These are phyloP conservation scores for Penicillium alfredii DNA, from an alignment of 495 filamentous ascomycete species.

Conservation along the genomic window DNA sequence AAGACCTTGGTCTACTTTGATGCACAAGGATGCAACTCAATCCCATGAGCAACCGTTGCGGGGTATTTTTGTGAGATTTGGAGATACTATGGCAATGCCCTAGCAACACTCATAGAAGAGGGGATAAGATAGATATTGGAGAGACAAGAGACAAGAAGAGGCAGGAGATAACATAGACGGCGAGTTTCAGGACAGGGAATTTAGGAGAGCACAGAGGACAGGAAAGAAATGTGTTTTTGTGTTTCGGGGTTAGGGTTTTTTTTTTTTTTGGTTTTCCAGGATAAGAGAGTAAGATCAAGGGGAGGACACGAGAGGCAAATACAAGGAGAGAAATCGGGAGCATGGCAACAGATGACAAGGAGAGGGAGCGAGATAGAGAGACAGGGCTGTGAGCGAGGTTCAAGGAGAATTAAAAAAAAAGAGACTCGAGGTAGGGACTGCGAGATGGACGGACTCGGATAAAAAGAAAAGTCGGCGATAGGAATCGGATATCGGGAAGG, in stretches of 20 bases:
- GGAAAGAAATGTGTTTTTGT: constrained; percentile 13
- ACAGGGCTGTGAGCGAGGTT: constrained; percentile 4
- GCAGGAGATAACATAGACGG: constrained; percentile 10
- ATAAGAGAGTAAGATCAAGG: neutral
- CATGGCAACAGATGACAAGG: constrained; percentile 8
- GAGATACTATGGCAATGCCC: too few relatives aligned
- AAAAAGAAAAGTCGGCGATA: too few relatives aligned
- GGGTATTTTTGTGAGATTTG: too few relatives aligned
- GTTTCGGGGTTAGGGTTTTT: constrained; percentile 5
- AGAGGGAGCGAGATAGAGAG: constrained; percentile 13
- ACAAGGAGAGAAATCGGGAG: too few relatives aligned
- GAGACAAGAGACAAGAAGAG: constrained; percentile 7
- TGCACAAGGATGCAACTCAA: too few relatives aligned
- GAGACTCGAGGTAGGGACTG: too few relatives aligned
- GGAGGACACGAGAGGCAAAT: constrained; percentile 9
- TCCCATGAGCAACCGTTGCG: too few relatives aligned
- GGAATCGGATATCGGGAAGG: too few relatives aligned
- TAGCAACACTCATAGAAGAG: too few relatives aligned
- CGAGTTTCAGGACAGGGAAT: constrained; percentile 7
- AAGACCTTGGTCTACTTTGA: too few relatives aligned
- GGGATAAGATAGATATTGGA: constrained; percentile 12
- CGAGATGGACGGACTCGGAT: too few relatives aligned
- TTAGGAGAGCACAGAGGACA: constrained; percentile 14
- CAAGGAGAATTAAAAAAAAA: constrained; percentile 2
- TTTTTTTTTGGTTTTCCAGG: constrained; percentile 2